Percentiles rank a stretch among this genome's conserved stretches.
Conservation (phyloP, 148 eudicot species). For the Rhododendron ovatum region DNA sequence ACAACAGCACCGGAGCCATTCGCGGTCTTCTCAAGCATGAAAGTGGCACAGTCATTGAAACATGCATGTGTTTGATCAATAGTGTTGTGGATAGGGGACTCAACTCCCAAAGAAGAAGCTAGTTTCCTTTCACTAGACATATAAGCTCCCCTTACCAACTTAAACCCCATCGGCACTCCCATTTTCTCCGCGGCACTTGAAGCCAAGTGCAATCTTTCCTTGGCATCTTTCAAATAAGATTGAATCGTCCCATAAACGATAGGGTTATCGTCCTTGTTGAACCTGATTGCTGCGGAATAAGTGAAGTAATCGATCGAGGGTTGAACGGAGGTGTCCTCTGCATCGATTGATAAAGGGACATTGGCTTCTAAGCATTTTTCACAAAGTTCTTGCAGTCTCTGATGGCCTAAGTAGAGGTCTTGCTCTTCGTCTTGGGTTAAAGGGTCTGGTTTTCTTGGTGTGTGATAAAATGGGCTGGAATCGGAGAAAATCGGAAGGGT, state of each 20-base stretch:
- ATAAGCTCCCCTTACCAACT: slow-evolving; percentile 90
- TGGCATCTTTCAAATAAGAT: slow-evolving; percentile 73
- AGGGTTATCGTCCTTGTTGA: slow-evolving; percentile 43
- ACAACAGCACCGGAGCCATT: slow-evolving; percentile 56
- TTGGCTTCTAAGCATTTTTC: slow-evolving; percentile 41
- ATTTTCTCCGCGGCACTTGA: slow-evolving; percentile 50
- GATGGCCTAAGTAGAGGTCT: slow-evolving; percentile 53
- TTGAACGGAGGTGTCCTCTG: slow-evolving; percentile 58
- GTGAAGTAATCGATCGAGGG: slow-evolving; percentile 54
- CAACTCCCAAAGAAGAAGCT: slow-evolving; percentile 58
- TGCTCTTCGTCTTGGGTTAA: slow-evolving; percentile 60
- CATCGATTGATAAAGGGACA: slow-evolving; percentile 66
- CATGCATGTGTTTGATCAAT: slow-evolving; percentile 67
- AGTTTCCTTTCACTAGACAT: slow-evolving; percentile 60
- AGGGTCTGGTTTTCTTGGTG: slow-evolving; percentile 51
- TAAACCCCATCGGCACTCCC: slow-evolving; percentile 74
- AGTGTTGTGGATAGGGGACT: slow-evolving; percentile 67
- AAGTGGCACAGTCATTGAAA: slow-evolving; percentile 71
- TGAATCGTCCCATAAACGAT: slow-evolving; percentile 67
- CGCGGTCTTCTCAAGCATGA: slow-evolving; percentile 62
- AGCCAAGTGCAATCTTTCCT: slow-evolving; percentile 46
- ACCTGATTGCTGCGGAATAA: slow-evolving; percentile 50
- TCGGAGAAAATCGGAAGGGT: slow-evolving; percentile 60
- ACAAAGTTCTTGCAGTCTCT: slow-evolving; percentile 46
- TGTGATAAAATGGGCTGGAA: slow-evolving; percentile 78